Conservation (phyloP, 345 rosid genomes). For the Anastatica hierochuntica region DNA sequence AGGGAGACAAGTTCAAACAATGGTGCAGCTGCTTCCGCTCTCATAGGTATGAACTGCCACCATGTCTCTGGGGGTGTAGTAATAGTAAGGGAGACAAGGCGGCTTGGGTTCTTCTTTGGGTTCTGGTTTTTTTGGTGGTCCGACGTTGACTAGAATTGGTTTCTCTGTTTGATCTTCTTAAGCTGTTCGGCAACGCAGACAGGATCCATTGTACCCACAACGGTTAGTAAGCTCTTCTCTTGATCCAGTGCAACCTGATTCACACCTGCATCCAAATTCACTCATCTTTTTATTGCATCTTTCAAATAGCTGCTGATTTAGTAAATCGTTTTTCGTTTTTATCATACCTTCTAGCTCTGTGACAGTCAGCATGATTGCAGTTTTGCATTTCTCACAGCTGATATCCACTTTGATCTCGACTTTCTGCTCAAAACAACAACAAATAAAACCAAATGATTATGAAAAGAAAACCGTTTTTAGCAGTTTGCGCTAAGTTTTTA, state of each 20-base stretch:
- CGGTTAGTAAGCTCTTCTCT: slow-evolving; percentile 25
- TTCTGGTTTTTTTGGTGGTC: slow-evolving; percentile 19
- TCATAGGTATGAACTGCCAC: slow-evolving; percentile 9
- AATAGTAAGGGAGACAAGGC: slow-evolving; percentile 9
- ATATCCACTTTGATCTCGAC: no score
- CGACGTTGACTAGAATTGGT: slow-evolving; percentile 22
- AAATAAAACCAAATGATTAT: no score
- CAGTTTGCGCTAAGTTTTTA: no score
- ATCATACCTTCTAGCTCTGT: no score
- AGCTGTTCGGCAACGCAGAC: slow-evolving; percentile 14
- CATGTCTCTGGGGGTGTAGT: not conserved
- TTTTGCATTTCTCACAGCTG: no score
- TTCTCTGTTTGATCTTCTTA: slow-evolving; percentile 18
- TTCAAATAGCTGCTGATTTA: no score
- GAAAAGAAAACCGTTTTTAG: no score
- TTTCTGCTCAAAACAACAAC: no score
- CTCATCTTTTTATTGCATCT: not conserved
- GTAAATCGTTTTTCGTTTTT: no score
- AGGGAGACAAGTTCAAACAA: no score
- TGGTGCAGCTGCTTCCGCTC: slow-evolving; percentile 20
- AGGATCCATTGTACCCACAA: slow-evolving; percentile 28
- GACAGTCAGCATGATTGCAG: no score
- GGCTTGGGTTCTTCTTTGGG: not conserved
- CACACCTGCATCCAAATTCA: slow-evolving; percentile 18
- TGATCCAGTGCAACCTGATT: slow-evolving; percentile 18